Evolutionary conservation across 2,329 filamentous ascomycete species (phyloP).

Genomic region (Aspergillus alliaceus): DNA sequence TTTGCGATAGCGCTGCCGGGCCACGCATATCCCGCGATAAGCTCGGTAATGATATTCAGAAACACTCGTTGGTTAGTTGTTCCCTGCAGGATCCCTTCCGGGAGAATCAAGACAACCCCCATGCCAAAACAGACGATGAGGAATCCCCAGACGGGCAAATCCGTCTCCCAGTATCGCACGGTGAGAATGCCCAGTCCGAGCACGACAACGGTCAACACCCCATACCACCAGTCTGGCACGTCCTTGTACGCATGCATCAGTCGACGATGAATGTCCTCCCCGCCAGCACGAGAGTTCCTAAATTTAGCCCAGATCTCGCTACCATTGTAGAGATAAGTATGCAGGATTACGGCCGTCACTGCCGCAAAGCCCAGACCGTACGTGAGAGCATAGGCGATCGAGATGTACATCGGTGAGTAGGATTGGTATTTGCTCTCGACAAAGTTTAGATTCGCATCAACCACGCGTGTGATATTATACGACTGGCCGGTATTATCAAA

Average conservation of each 20-base stretch:
- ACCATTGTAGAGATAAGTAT: slow-evolving; percentile 37
- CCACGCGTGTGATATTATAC: slow-evolving; percentile 32
- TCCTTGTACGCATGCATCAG: slow-evolving; percentile 64
- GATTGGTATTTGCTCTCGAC: slow-evolving; percentile 37
- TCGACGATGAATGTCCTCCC: slow-evolving; percentile 65
- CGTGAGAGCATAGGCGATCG: slow-evolving; percentile 35
- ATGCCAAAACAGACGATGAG: slow-evolving; percentile 39
- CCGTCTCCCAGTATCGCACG: slow-evolving; percentile 34
- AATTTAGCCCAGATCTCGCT: slow-evolving; percentile 35
- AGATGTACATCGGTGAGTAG: slow-evolving; percentile 42
- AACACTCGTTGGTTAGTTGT: slow-evolving; percentile 31
- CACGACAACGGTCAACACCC: slow-evolving; percentile 29
- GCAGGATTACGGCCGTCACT: slow-evolving; percentile 34
- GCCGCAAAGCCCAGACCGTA: slow-evolving; percentile 40
- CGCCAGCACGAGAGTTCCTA: slow-evolving; percentile 29
- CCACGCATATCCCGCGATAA: slow-evolving; percentile 35
- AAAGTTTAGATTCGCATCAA: slow-evolving; percentile 31
- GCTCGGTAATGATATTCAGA: slow-evolving; percentile 34
- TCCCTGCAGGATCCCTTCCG: slow-evolving; percentile 39
- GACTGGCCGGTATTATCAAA: slow-evolving; percentile 33
- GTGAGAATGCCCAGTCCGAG: slow-evolving; percentile 36
- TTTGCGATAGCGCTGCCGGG: slow-evolving; percentile 37
- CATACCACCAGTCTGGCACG: slow-evolving; percentile 65
- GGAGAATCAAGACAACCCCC: slow-evolving; percentile 40
- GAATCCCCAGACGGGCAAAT: slow-evolving; percentile 42